phyloP scores from a whole-genome alignment of 495 filamentous ascomycete genomes.

The Talaromyces thailandensis region DNA sequence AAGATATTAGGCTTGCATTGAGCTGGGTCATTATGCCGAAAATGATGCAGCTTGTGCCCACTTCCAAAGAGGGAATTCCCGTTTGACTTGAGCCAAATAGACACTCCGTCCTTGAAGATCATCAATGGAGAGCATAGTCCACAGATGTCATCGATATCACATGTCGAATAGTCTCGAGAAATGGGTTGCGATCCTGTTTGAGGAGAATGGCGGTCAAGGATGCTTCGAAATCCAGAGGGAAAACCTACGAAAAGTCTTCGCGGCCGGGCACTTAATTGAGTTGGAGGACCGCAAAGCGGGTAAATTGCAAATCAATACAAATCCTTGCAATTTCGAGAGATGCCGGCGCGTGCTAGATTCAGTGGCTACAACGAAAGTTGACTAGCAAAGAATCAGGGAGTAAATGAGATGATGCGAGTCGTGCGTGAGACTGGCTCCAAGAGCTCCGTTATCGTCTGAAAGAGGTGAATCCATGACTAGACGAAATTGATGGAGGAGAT shows the following conservation, averaged over 20 bases:
- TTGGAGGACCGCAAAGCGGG: constrained; percentile 6
- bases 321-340: constrained; percentile 1
- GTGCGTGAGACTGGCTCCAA: not conserved
- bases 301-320: constrained; percentile 1
- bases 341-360: constrained; percentile 1
- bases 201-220: constrained; percentile 5
- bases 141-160: constrained; percentile 2
- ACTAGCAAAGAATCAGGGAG: not conserved
- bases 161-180: not conserved
- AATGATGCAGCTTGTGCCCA: not conserved
- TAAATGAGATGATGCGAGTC: not conserved
- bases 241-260: not conserved
- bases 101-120: not conserved
- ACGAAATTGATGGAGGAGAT: not conserved
- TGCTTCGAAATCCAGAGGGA: not conserved
- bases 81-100: not conserved
- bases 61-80: not conserved
- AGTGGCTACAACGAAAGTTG: not conserved
- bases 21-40: not conserved
- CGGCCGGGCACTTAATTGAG: not conserved
- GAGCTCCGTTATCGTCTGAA: constrained; percentile 1
- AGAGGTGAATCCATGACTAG: not conserved
- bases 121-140: not conserved
- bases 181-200: not conserved
- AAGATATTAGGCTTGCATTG: constrained; percentile 3